A percentile compares a stretch with the other conserved stretches of the same genome.
phyloP scores from a whole-genome alignment of 345 rosid genomes.

The Passiflora organensis region DNA sequence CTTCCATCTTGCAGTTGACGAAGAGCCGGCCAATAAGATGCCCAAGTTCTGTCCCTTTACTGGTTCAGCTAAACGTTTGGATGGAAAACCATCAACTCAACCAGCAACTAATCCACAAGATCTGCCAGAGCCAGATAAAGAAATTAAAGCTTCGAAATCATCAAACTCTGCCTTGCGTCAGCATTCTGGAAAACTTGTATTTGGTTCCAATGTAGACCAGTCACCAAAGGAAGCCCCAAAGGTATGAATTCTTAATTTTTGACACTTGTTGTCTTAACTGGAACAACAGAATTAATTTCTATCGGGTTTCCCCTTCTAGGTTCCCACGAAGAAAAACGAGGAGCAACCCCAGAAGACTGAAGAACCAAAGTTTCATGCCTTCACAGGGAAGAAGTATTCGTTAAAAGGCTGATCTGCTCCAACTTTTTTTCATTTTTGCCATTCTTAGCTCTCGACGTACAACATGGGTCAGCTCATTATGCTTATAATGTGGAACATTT shows the following conservation, averaged over 20 bases:
- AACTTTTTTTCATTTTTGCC: not conserved
- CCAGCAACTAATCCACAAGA: constrained; percentile 9
- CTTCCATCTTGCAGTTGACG: constrained; percentile 26
- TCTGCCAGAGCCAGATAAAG: constrained; percentile 14
- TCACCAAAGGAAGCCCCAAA: constrained; percentile 21
- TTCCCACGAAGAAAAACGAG: constrained; percentile 25
- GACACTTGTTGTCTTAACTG: not conserved
- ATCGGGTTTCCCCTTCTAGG: constrained; percentile 15
- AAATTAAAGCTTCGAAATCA: constrained; percentile 16
- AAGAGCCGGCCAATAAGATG: constrained; percentile 38
- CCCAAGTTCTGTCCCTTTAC: constrained; percentile 48
- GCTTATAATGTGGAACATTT: not conserved
- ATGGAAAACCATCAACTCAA: constrained; percentile 39
- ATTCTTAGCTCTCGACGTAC: too few species aligned
- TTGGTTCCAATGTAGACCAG: constrained; percentile 41
- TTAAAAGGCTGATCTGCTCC: constrained; percentile 27
- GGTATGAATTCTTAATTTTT: constrained; percentile 22
- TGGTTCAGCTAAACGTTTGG: constrained; percentile 52
- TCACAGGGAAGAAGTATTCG: constrained; percentile 63
- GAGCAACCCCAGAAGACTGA: constrained; percentile 27
- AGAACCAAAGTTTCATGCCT: constrained; percentile 50
- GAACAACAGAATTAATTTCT: too few species aligned
- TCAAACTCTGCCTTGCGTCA: constrained; percentile 20
- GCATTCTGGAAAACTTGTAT: constrained; percentile 44
- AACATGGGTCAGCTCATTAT: not conserved